A percentile compares a stretch with the other conserved stretches of the same genome.
Evolutionary conservation across 192 early-diverging fungal genomes (phyloP).

Genomic region (Backusella tuberculispora): DNA sequence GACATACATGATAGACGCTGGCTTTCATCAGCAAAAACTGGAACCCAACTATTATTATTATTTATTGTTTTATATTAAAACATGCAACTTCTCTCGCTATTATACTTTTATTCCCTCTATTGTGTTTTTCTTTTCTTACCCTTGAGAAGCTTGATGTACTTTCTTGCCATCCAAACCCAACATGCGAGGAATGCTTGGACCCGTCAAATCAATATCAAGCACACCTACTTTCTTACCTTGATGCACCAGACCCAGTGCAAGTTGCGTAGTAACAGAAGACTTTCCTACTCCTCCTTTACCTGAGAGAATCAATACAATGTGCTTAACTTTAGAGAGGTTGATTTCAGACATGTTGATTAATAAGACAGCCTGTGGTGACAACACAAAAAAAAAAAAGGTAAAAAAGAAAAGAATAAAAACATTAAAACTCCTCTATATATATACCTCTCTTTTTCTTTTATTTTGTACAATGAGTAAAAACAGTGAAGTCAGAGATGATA

Average conservation of each 20-base stretch:
- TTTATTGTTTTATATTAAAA: not conserved
- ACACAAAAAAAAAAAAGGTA: not conserved
- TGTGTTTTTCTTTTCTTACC: constrained; percentile 50
- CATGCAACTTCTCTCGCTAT: not conserved
- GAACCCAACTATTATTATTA: constrained; percentile 65
- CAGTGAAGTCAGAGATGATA: not conserved
- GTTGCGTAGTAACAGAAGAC: constrained; percentile 87
- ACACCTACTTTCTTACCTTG: constrained; percentile 81
- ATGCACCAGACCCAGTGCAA: constrained; percentile 69
- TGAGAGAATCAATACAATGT: constrained; percentile 91
- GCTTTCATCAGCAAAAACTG: constrained; percentile 70
- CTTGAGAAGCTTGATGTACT: constrained; percentile 89
- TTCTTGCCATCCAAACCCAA: constrained; percentile 86
- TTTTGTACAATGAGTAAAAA: not conserved
- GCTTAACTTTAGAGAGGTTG: constrained; percentile 54
- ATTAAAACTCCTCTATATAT: not conserved
- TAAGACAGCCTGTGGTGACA: not conserved
- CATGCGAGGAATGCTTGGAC: constrained; percentile 96
- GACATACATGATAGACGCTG: constrained; percentile 90
- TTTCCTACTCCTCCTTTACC: constrained; percentile 99
- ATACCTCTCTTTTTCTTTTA: not conserved
- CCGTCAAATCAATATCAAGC: constrained; percentile 97
- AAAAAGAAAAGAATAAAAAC: not conserved
- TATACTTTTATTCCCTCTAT: not conserved
- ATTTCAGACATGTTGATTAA: constrained; percentile 24